Base-by-base conservation (phyloP, 495 filamentous ascomycete species). In the Penicillium ochrochloron region DNA sequence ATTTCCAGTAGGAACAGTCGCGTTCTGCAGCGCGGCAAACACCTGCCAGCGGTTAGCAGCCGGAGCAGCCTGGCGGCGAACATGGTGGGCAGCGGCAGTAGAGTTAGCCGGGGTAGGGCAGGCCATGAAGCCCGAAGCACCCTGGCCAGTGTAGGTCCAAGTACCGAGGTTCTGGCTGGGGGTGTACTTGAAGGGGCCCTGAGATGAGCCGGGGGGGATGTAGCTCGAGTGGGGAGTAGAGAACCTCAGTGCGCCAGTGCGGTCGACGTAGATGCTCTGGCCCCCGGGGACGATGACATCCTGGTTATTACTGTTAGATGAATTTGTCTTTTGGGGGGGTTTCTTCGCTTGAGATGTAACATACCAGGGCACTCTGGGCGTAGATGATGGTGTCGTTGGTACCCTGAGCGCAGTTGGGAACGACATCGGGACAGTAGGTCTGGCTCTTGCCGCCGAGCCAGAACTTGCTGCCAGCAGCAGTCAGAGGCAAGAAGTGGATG, bases 261-360 rank as follows among this genome's bases (percentile, higher is more conserved):
- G 75, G 27, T 69, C 75, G 33, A 90, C 78, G 73, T 88, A 91
- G 72, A 85, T 83, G 61, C 66, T 66, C 71, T 90, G 87, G 17
- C 88, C 87, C 55, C 87, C 88, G 8, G 88, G 86, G 25, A 90
- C 88, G 52, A 75, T 67, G 61, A 85, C 83, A 66, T 80, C 66
- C 76, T 71, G 3, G n/a, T 8, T n/a, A 29, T 34, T n/a, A 9
- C 14, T 33, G 50, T 72, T 63, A 66, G 55, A 37, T 41, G 31
- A 5, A 27, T 42, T 21, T 10, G 0, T 19, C 25, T 42, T 39
- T 4, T 21, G 2, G n/a, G 37, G 37, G 39, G 23, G 12, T 0
- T 10, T 48, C 9, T 25, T 27, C 29, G 23, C 4, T 8, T 31
- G 25, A 8, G 2, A 17, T 12, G 11, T 37, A 7, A 25, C 59